A percentile compares a stretch with the other conserved stretches of the same genome.
Conservation (phyloP, 495 filamentous ascomycete genomes). For the Trichoderma orchidacearum region DNA sequence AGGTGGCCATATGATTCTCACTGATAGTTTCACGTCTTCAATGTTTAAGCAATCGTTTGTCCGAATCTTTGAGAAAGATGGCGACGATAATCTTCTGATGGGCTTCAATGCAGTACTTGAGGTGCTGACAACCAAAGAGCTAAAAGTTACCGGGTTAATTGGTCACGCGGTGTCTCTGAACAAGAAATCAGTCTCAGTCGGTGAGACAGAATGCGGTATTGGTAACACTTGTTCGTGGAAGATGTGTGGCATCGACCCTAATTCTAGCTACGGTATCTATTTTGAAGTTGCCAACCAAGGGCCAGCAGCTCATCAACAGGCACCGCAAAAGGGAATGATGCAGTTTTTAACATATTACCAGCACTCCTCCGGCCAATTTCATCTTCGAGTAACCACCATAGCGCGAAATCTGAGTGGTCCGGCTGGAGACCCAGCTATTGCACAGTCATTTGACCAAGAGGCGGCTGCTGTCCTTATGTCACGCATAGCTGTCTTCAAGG, state of each 20-base stretch:
- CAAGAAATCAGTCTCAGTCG: conserved; percentile 95
- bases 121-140: conserved; percentile 92
- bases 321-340: conserved; percentile 87
- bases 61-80: conserved; percentile 94
- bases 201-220: conserved; percentile 96
- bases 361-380: conserved; percentile 89
- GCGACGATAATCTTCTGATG: conserved; percentile 87
- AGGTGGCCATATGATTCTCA: conserved; percentile 96
- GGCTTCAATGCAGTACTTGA: conserved; percentile 97
- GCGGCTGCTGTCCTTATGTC: conserved; percentile 97
- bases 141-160: conserved; percentile 97
- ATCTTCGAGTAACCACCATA: conserved; percentile 89
- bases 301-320: conserved; percentile 71
- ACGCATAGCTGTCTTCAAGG: conserved; percentile 96
- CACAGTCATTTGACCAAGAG: conserved; percentile 97
- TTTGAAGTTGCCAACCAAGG: conserved; percentile 97
- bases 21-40: conserved; percentile 96
- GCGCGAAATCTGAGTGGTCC: conserved; percentile 86
- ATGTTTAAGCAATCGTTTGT: conserved; percentile 99
- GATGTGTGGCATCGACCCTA: conserved; percentile 96
- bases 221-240: conserved; percentile 99
- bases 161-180: conserved; percentile 93
- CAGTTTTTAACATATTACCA: conserved; percentile 99
- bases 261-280: conserved; percentile 87
- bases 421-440: conserved; percentile 91